Base-by-base conservation (phyloP, 768 basidiomycete genomes). In the Xerocomellus dryophilus region DNA sequence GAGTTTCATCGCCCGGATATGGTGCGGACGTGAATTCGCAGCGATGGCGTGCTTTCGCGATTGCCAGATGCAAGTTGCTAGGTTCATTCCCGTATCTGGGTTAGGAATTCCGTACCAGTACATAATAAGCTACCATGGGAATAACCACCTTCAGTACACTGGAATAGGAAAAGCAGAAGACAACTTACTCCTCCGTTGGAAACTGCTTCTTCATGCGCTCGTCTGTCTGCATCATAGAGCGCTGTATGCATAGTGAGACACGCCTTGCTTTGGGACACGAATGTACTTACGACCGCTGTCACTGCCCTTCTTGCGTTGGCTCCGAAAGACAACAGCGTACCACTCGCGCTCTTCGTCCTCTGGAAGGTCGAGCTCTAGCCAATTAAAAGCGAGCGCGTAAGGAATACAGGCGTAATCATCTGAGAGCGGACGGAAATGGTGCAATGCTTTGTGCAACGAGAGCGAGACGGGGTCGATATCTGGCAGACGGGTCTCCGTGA, bases 51-150 rank as follows among this genome's bases (percentile, higher is more conserved):
- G 88, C 60, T 80, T 80, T 7, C 94, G 84, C 39, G 88, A 91
- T 72, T 89, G 86, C 95, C 96, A 98, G 39, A 98, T 87, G 73
- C 95, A 98, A 17, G 94, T 97, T 8, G 95, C 93, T 50, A 97
- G 82, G 69, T 98, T 98, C 72, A 89, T 76, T 2, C 93, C 85
- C 0, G 89, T 88, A 35, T 76, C 67, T 45, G 79, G 78, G 60
- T 90, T 74, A 1, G 94, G 94, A 29, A 86, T 78, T 10, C 94
- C 94, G 61, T 93, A 95, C 95, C 96, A 98, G 69, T 98, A 98
- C 67, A 95, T 76, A 47, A 97, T 81, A 31, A 98, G 76, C 82
- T 91, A 53, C 38, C 44, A 35, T 20, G 41, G 32, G 39, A 38
- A 51, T 55, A 18, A 8, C 14, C 10, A 20, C 20, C 29, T 39